Base-by-base conservation (phyloP, 257 asterid genomes). In the Echium plantagineum region DNA sequence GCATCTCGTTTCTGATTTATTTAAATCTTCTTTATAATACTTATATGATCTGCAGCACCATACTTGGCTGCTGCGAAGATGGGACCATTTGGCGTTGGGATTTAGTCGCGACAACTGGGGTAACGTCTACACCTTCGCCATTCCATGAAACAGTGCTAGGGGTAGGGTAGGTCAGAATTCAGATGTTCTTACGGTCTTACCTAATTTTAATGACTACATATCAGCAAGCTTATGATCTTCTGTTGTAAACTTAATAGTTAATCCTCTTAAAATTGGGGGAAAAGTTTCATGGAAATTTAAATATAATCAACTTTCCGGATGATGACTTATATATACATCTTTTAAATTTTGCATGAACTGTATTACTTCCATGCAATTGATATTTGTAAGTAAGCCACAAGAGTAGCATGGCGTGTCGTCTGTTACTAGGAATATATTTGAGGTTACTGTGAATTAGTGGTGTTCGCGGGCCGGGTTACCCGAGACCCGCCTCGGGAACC, bases 21-120 rank as follows among this genome's bases (percentile, higher is more conserved):
- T 28, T 46, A 58, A 59, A 18, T 52, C 20, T 26, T 1, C 63
- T 38, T 55, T 55, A 15, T 53, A 22, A 16, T 61, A 19, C 71
- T n/a, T 67, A 53, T 71, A 26, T 67, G 49, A 42, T 52, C 63
- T 60, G 63, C 87, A 91, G 98, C 75, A 88, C 93, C 60, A 84
- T 91, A 71, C 94, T 93, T 61, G 72, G 94, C 80, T 86, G 97
- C 87, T 93, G 98, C 63, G 98, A 93, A 62, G 98, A 89, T 66
- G 98, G 97, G 63, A 93, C 95, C 3, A 88, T 93, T 70, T 93
- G 98, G 98, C 89, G 98, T 60, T 88, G 98, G 98, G 97, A 93
- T 61, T 89, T 84, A 42, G 90, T 84, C 15, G 83, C 94, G 48
- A 80, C 81, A 69, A 78, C 89, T 42, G 81, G 81, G 76, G 61